phyloP scores from a whole-genome alignment of 2,329 filamentous ascomycete species.

The Ophiostoma sp. region DNA sequence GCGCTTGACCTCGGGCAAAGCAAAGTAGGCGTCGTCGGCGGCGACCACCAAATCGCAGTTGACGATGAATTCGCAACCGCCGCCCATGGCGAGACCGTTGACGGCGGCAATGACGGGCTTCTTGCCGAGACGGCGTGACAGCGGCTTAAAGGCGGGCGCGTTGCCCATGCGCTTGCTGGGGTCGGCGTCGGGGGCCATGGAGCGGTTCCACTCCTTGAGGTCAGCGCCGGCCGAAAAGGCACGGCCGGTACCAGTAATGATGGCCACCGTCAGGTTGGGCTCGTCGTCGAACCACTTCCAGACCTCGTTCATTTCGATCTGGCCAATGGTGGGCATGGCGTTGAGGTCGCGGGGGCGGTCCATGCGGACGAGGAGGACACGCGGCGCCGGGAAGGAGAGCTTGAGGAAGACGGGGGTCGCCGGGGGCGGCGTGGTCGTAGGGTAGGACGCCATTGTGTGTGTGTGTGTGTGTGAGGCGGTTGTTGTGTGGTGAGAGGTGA shows the following conservation, averaged over 20 bases:
- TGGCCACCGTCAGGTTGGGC: conserved; percentile 48
- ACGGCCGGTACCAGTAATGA: conserved; percentile 53
- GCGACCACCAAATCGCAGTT: conserved; percentile 63
- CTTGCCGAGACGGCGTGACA: conserved; percentile 54
- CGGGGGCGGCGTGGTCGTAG: conserved; percentile 38
- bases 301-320: conserved; percentile 50
- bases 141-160: conserved; percentile 35
- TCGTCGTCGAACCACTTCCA: conserved; percentile 57
- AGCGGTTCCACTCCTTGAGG: conserved; percentile 48
- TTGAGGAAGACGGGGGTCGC: conserved; percentile 38
- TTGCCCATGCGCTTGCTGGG: conserved; percentile 33
- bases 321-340: conserved; percentile 44
- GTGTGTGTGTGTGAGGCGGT: not conserved
- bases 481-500: not conserved
- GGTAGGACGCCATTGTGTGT: conserved; percentile 15
- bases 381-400: conserved; percentile 46
- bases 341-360: conserved; percentile 53
- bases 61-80: conserved; percentile 61
- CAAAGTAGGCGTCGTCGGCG: conserved; percentile 52
- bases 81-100: conserved; percentile 61
- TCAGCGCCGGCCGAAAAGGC: conserved; percentile 59
- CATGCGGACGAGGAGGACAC: conserved; percentile 54
- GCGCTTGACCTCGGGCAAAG: conserved; percentile 66
- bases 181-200: conserved; percentile 34
- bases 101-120: conserved; percentile 66